Conservation (phyloP, 139 green algal species). For the Chlamydomonas sp. region DNA sequence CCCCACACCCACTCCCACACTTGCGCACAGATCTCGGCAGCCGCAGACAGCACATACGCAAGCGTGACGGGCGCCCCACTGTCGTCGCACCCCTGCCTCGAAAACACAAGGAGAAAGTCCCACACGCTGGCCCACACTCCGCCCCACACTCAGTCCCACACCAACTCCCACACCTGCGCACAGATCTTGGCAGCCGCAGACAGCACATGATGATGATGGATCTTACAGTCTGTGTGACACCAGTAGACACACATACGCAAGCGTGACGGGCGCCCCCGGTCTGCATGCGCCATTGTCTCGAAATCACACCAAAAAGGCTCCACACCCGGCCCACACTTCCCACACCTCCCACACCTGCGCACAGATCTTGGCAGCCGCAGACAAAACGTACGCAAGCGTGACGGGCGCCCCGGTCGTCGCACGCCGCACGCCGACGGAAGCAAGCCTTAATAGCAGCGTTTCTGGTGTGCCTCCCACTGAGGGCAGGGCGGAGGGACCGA, state of each 20-base stretch:
- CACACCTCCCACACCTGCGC: neutral
- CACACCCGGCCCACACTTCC: too few relatives aligned
- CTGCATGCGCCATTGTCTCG: slow-evolving; percentile 5
- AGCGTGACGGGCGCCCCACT: neutral
- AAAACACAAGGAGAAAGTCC: neutral
- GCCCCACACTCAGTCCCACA: too few relatives aligned
- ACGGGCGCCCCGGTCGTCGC: neutral
- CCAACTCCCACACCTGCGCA: neutral
- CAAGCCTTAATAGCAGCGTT: neutral
- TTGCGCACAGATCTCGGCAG: neutral
- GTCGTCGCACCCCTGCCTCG: neutral
- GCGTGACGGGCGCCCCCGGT: slow-evolving; percentile 13
- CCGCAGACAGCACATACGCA: neutral
- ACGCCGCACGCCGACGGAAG: neutral
- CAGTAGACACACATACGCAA: too few relatives aligned
- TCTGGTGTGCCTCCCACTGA: neutral
- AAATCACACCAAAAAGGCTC: too few relatives aligned
- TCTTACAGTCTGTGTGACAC: too few relatives aligned
- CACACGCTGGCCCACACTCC: neutral
- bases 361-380: neutral
- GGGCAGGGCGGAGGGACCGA: slow-evolving; percentile 48
- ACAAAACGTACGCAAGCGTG: neutral
- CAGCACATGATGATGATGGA: too few relatives aligned
- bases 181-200: slow-evolving; percentile 65
- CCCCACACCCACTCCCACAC: neutral